Conservation (phyloP, 1,284 basidiomycete genomes). For the Amylostereum areolatum region DNA sequence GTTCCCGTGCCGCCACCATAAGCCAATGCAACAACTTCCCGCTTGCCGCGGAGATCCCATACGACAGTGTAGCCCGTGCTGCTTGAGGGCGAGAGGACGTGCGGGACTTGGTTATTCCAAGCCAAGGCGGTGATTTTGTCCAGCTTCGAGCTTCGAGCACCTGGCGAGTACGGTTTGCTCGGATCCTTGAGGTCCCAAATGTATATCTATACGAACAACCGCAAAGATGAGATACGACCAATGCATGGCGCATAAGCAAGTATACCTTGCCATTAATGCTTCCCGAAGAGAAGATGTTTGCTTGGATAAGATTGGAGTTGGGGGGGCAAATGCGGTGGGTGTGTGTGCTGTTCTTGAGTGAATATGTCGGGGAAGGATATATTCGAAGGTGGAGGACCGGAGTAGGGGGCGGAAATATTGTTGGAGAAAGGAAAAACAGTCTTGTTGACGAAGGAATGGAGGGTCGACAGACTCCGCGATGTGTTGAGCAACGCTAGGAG, state of each 20-base stretch:
- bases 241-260: conserved; percentile 7
- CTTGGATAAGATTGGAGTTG: conserved; percentile 91
- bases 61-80: conserved; percentile 95
- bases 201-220: conserved; percentile 48
- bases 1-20: conserved; percentile 85
- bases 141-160: conserved; percentile 82
- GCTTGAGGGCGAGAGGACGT: conserved; percentile 91
- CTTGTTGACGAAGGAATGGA: too few relatives aligned
- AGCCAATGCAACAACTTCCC: conserved; percentile 88
- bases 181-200: conserved; percentile 83
- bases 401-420: too few relatives aligned
- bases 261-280: conserved; percentile 84
- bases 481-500: too few relatives aligned
- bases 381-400: too few relatives aligned
- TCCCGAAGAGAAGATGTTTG: conserved; percentile 88
- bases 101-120: conserved; percentile 95
- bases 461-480: too few relatives aligned
- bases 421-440: too few relatives aligned
- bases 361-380: too few relatives aligned
- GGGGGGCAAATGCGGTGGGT: conserved; percentile 90
- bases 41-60: conserved; percentile 92
- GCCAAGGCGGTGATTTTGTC: conserved; percentile 93
- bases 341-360: conserved; percentile 81
- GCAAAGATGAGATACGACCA: background rate
- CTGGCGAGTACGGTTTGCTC: conserved; percentile 77